Conservation (phyloP, 2,329 filamentous ascomycete genomes). For the Tolypocladium paradoxum region DNA sequence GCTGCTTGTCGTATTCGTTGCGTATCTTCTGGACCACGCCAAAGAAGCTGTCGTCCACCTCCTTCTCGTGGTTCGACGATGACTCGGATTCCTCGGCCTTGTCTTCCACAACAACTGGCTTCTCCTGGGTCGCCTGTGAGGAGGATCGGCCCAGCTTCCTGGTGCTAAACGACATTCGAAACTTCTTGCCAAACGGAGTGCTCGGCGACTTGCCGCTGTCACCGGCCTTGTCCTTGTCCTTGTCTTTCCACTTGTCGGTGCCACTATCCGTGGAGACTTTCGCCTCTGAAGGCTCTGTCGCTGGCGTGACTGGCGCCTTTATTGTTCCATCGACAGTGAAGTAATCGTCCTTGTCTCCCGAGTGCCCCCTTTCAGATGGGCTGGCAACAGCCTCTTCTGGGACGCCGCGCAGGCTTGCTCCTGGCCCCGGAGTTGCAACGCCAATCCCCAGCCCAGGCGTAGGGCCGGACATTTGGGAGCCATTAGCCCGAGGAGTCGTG, state of each 20-base stretch:
- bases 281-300: constrained; percentile 36
- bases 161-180: constrained; percentile 70
- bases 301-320: constrained; percentile 2
- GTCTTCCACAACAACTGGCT: constrained; percentile 64
- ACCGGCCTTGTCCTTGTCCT: constrained; percentile 31
- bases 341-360: constrained; percentile 62
- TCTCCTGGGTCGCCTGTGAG: constrained; percentile 50
- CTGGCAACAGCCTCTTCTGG: constrained; percentile 34
- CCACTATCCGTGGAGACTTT: constrained; percentile 35
- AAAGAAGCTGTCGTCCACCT: constrained; percentile 64
- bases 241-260: constrained; percentile 35
- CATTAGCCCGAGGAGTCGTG: constrained; percentile 55
- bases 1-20: constrained; percentile 59
- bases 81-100: constrained; percentile 60
- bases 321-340: constrained; percentile 49
- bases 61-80: constrained; percentile 56
- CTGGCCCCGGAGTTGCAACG: constrained; percentile 53
- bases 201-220: constrained; percentile 45
- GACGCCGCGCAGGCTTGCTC: constrained; percentile 30
- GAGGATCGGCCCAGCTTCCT: constrained; percentile 72
- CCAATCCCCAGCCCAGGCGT: constrained; percentile 74
- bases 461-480: constrained; percentile 46
- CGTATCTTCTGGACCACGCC: constrained; percentile 64
- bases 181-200: constrained; percentile 74
- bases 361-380: constrained; percentile 48